phyloP scores from a whole-genome alignment of 1,284 basidiomycete genomes.

The Pascua guehoae region DNA sequence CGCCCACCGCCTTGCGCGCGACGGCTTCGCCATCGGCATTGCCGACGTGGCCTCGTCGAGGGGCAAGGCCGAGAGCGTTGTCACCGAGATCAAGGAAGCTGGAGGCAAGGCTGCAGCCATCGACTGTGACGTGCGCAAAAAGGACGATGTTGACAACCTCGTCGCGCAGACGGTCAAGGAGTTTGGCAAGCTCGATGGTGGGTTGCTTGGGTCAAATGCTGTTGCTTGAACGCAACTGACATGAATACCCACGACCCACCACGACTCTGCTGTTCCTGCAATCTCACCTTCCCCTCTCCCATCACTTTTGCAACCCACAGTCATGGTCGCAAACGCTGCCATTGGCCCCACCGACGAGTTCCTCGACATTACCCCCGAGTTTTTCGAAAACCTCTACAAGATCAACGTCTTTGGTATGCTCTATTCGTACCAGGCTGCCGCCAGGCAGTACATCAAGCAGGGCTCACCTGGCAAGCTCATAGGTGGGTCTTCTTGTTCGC shows the following conservation, averaged over 20 bases:
- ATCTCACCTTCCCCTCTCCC: no score
- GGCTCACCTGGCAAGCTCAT: constrained; percentile 51
- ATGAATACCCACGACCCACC: no score
- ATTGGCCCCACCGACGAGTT: constrained; percentile 43
- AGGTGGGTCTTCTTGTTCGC: constrained; percentile 11
- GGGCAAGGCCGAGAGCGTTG: constrained; percentile 33
- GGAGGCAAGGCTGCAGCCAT: constrained; percentile 39
- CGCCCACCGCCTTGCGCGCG: constrained; percentile 50
- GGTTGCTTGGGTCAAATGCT: background rate
- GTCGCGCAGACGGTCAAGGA: constrained; percentile 36
- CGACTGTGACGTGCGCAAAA: constrained; percentile 38
- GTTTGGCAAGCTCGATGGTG: constrained; percentile 43
- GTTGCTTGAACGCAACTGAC: no score
- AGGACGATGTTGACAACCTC: constrained; percentile 33
- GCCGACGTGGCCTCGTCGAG: constrained; percentile 34
- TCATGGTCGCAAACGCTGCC: constrained; percentile 52
- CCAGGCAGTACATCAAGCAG: constrained; percentile 53
- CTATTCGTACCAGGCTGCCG: constrained; percentile 50
- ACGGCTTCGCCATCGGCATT: constrained; percentile 50
- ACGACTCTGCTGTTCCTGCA: no score
- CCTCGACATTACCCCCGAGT: constrained; percentile 42
- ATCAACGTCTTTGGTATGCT: constrained; percentile 48
- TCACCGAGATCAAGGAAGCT: constrained; percentile 12
- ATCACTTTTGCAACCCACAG: no score
- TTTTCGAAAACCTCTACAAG: constrained; percentile 36